phyloP scores from a whole-genome alignment of 2,329 filamentous ascomycete species.

The Colletotrichum limetticola region DNA sequence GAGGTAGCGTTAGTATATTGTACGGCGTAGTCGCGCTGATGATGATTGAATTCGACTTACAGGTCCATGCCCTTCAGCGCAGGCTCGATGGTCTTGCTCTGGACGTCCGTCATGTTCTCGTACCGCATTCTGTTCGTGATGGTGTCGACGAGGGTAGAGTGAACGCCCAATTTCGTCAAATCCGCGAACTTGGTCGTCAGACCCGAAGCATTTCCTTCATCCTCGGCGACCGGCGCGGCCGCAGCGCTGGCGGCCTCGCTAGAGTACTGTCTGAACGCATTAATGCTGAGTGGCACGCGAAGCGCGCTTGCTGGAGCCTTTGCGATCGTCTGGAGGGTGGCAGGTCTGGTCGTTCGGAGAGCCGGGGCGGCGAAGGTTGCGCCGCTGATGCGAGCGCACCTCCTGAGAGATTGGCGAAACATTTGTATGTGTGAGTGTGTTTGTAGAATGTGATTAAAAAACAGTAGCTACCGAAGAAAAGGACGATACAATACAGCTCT shows the following conservation, averaged over 20 bases:
- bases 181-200: slow-evolving; percentile 49
- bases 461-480: slow-evolving; percentile 4
- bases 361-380: slow-evolving; percentile 30
- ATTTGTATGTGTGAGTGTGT: slow-evolving; percentile 15
- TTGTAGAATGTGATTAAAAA: slow-evolving; percentile 1
- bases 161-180: slow-evolving; percentile 61
- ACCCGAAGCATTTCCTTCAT: slow-evolving; percentile 34
- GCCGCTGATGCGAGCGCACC: slow-evolving; percentile 51
- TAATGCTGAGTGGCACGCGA: slow-evolving; percentile 15
- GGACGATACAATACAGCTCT: slow-evolving; percentile 7
- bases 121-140: slow-evolving; percentile 81
- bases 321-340: slow-evolving; percentile 27
- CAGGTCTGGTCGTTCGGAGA: slow-evolving; percentile 26
- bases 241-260: slow-evolving; percentile 47
- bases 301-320: slow-evolving; percentile 23
- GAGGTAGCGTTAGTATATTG: slow-evolving; percentile 37
- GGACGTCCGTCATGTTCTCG: slow-evolving; percentile 91
- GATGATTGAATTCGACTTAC: slow-evolving; percentile 62
- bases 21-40: background rate
- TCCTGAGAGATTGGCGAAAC: slow-evolving; percentile 46
- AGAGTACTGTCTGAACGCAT: slow-evolving; percentile 49
- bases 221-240: slow-evolving; percentile 25
- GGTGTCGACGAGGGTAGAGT: slow-evolving; percentile 72
- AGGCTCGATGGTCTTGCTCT: slow-evolving; percentile 83
- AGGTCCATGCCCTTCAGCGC: slow-evolving; percentile 85